Base-by-base conservation (phyloP, 768 basidiomycete species). In the Dendrothele bispora region DNA sequence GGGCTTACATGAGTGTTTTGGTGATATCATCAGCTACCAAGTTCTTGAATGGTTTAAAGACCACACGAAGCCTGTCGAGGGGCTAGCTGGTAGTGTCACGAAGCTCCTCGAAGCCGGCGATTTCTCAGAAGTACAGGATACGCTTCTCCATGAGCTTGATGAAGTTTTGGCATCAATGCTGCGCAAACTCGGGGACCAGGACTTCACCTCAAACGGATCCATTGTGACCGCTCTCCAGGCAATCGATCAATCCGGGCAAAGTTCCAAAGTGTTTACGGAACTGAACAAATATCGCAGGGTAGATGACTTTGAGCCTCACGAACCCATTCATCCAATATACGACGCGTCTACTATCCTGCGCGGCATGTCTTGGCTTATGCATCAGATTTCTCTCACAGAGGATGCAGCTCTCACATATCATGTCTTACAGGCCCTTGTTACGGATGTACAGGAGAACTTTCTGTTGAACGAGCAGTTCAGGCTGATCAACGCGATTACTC, bases 391-490 rank as follows among this genome's bases (percentile, higher is more conserved):
- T 3, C 62, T 68, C 12, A 72, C 74, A 17, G 68, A 78, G 34
- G 67, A 77, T 32, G 67, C 65, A 21, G 78, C 86, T 10, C 81
- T 81, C 40, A 81, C 83, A 4, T 94, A 90, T 61, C 91, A 94
- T 51, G 77, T 90, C 46, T 62, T 91, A 22, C 85, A 87, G 49
- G 78, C 80, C 42, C 72, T 95, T 12, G 82, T 95, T 52, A 74
- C 83, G 5, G 74, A 76, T 32, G 67, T 92, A 7, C 79, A 88
- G 49, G 62, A 67, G 8, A 80, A 82, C 0, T 84, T 84, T 17
- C 74, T 97, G 30, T 77, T 95, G 51, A 89, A 91, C 61, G 91
- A 95, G 61, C 90, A 95, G 60, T 64, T 83, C 32, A 82, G 95
- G 11, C 68, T 85, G 24, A 59, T 94, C 32, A 85, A 91, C 46